These are phyloP conservation scores for Xylaria arbuscula DNA, from an alignment of 2,329 filamentous ascomycete species.

Conservation along the genomic window DNA sequence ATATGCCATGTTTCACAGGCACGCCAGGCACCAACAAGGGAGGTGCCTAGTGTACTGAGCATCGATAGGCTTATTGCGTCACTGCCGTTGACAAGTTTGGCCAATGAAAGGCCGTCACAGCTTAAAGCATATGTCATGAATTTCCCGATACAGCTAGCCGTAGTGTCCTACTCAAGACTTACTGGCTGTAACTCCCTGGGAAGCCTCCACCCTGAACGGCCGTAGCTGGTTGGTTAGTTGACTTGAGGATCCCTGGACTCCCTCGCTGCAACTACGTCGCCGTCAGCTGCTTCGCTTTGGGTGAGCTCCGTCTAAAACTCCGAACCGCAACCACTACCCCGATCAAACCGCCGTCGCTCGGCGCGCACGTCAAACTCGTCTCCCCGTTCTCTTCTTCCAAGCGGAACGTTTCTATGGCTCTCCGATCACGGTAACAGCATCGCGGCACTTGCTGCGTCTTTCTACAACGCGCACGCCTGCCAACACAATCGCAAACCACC, in stretches of 20 bases:
- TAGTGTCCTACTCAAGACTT: no score
- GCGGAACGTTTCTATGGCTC: conserved; percentile 43
- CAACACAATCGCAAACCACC: conserved; percentile 9
- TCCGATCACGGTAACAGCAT: conserved; percentile 42
- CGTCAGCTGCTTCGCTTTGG: not conserved
- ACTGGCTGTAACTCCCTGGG: no score
- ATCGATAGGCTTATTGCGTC: conserved; percentile 1
- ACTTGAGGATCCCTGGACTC: conserved; percentile 23
- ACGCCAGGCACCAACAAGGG: not conserved
- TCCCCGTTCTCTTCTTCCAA: not conserved
- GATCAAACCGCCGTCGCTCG: conserved; percentile 9
- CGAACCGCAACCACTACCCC: conserved; percentile 14
- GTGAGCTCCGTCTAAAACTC: conserved; percentile 19
- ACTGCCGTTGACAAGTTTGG: not conserved
- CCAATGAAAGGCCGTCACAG: not conserved
- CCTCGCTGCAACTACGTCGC: not conserved
- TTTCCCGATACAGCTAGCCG: conserved; percentile 26
- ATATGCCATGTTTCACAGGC: not conserved
- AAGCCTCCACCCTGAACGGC: no score
- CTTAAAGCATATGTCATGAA: not conserved
- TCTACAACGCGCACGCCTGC: conserved; percentile 21
- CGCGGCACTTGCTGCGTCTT: conserved; percentile 46
- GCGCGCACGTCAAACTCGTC: conserved; percentile 4
- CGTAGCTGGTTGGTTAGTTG: conserved; percentile 24
- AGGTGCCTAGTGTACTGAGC: no score